These are phyloP conservation scores for Colletotrichum tabaci DNA, from an alignment of 2,329 filamentous ascomycete species.

Conservation along the genomic window DNA sequence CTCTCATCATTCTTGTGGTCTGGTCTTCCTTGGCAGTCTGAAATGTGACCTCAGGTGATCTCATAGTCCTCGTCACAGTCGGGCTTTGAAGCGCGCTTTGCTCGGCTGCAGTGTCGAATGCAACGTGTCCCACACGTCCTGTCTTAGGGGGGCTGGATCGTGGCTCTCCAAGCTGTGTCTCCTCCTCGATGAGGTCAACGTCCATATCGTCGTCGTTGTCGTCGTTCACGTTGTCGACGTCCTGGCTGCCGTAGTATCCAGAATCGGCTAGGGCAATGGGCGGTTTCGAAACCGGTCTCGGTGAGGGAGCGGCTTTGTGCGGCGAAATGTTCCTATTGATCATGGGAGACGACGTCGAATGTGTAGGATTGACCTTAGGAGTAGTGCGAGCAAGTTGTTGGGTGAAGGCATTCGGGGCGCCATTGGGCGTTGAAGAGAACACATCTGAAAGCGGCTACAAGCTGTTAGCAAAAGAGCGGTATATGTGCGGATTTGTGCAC, in stretches of 20 bases:
- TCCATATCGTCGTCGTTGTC: constrained; percentile 65
- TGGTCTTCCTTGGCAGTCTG: constrained; percentile 64
- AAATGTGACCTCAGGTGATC: constrained; percentile 57
- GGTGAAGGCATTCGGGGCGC: constrained; percentile 68
- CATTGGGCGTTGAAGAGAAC: constrained; percentile 69
- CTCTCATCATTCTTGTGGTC: constrained; percentile 46
- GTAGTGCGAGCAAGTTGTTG: constrained; percentile 65
- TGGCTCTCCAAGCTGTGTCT: constrained; percentile 41
- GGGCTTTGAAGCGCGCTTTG: constrained; percentile 43
- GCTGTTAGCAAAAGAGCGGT: constrained; percentile 46
- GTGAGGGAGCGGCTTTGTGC: constrained; percentile 51
- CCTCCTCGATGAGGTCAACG: constrained; percentile 48
- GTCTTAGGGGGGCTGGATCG: constrained; percentile 37
- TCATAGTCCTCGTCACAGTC: constrained; percentile 40
- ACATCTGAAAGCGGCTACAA: constrained; percentile 72
- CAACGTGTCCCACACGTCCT: constrained; percentile 36
- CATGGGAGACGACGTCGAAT: constrained; percentile 54
- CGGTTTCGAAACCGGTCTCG: constrained; percentile 51
- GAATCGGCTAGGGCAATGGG: constrained; percentile 70
- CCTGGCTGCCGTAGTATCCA: constrained; percentile 79
- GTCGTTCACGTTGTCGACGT: constrained; percentile 37
- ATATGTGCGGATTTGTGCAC: constrained; percentile 43
- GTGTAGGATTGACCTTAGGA: constrained; percentile 72
- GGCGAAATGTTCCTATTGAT: constrained; percentile 53
- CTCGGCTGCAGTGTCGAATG: constrained; percentile 36